phyloP scores from a whole-genome alignment of 805 yeast species.

The Kuraishia hungarica region DNA sequence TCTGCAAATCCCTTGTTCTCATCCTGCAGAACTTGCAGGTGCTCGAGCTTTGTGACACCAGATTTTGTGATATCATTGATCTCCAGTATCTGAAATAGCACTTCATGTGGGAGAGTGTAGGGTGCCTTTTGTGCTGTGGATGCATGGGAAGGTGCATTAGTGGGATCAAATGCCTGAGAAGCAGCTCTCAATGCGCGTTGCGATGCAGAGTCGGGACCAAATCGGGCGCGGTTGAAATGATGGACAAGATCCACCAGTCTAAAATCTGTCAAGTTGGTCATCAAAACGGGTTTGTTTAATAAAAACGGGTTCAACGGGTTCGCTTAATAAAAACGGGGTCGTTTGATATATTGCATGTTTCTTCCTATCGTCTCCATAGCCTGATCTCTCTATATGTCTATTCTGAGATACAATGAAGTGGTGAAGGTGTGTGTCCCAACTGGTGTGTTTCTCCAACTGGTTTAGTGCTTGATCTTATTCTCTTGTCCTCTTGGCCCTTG shows the following conservation, averaged over 20 bases:
- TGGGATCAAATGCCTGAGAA: background rate
- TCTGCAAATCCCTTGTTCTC: slow-evolving; percentile 56
- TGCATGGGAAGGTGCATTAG: background rate
- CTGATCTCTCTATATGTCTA: too few relatives aligned
- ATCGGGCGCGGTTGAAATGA: background rate
- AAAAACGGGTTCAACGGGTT: background rate
- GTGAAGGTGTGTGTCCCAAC: too few relatives aligned
- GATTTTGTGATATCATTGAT: slow-evolving; percentile 47
- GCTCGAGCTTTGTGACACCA: slow-evolving; percentile 43
- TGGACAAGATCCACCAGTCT: background rate
- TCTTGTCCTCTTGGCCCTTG: too few relatives aligned
- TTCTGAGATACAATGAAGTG: too few relatives aligned
- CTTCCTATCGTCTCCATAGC: too few relatives aligned
- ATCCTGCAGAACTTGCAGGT: slow-evolving; percentile 40
- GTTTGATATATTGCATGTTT: too few relatives aligned
- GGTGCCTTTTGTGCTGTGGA: background rate
- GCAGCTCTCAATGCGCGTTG: background rate
- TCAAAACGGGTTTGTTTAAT: background rate
- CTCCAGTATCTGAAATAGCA: slow-evolving; percentile 47
- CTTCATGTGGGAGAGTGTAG: slow-evolving; percentile 8
- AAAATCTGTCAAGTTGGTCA: background rate
- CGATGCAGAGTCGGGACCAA: background rate
- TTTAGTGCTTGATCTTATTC: too few relatives aligned
- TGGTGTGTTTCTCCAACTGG: too few relatives aligned
- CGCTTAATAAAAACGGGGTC: background rate